Percentiles rank a stretch among this genome's conserved stretches.
Conservation (phyloP, 1,139 yeast species). For the Taphrina pruni region DNA sequence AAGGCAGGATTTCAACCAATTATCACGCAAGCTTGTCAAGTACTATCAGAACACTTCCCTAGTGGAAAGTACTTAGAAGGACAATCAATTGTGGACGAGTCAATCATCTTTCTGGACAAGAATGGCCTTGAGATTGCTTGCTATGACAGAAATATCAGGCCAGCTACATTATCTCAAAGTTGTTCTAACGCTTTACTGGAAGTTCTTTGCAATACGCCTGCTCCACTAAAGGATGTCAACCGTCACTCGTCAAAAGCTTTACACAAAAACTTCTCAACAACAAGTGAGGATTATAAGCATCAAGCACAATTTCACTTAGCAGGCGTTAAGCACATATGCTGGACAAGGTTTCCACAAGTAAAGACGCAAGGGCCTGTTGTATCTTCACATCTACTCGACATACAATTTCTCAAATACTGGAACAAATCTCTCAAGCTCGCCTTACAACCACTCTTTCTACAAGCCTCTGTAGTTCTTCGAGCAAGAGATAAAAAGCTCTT, state of each 20-base stretch:
- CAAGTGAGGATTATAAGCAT: background rate
- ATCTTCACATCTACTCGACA: background rate
- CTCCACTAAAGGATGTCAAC: background rate
- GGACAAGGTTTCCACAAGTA: background rate
- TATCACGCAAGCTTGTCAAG: background rate
- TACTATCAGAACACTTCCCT: background rate
- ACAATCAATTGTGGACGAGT: background rate
- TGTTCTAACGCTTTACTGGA: background rate
- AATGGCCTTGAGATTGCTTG: background rate
- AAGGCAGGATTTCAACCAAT: background rate
- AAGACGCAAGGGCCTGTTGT: background rate
- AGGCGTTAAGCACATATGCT: background rate
- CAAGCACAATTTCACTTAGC: background rate
- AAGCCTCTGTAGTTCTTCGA: background rate
- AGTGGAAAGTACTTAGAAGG: background rate
- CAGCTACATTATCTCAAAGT: background rate
- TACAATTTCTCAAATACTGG: background rate
- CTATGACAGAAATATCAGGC: background rate
- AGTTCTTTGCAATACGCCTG: background rate
- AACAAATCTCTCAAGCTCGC: background rate
- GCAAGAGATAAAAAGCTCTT: background rate
- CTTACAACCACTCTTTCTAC: background rate
- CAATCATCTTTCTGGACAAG: background rate
- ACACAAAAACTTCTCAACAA: background rate
- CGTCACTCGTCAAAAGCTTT: background rate